Base-by-base conservation (phyloP, 2,329 filamentous ascomycete genomes). In the Ophidiomyces ophidiicola region DNA sequence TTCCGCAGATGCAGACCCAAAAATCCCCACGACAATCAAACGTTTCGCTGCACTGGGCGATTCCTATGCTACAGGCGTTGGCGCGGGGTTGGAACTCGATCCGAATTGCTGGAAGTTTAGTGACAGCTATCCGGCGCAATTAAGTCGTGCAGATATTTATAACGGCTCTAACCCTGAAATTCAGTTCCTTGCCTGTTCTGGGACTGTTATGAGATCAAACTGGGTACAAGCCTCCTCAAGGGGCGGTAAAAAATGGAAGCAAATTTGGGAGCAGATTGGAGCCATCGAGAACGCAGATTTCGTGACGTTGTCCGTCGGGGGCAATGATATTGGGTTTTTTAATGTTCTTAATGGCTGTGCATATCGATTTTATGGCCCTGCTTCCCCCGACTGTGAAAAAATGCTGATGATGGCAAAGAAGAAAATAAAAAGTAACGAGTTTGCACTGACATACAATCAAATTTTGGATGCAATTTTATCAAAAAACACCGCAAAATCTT, bases 261-360 rank as follows among this genome's bases (percentile, higher is more conserved):
- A 31, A 4, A 42, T 46, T n/a, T 31, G 20, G 19, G 25, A 21
- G 7, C 42, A 46, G 26, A 46, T 46, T 20, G 21, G 33, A 6
- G 30, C 29, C 6, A 30, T 46, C 6, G 32, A 41, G 32, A 32
- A 32, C 4, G 32, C 43, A 17, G 50, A 51, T 20, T 28, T 54
- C 17, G 45, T 49, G 3, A 53, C 46, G 6, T 33, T 55, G 10
- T 51, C 52, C 10, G 47, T 52, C 18, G 50, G 51, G 15, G 53
- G 53, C 3, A 55, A 55, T 41, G 39, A 41, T 14, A 11, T 30
- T 18, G 39, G 39, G 3, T 55, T 55, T 46, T 51, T 50, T 19
- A 41, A 44, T 19, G 40, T 54, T 11, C 46, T 54, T 37, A 54
- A 55, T 32, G 50, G 45, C 29, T 55, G 53, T 33, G 29, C 53